Evolutionary conservation across 2,329 filamentous ascomycete species (phyloP), one percentile per base, ranked within the genome.

Genomic region (Pseudogymnoascus sp.): DNA sequence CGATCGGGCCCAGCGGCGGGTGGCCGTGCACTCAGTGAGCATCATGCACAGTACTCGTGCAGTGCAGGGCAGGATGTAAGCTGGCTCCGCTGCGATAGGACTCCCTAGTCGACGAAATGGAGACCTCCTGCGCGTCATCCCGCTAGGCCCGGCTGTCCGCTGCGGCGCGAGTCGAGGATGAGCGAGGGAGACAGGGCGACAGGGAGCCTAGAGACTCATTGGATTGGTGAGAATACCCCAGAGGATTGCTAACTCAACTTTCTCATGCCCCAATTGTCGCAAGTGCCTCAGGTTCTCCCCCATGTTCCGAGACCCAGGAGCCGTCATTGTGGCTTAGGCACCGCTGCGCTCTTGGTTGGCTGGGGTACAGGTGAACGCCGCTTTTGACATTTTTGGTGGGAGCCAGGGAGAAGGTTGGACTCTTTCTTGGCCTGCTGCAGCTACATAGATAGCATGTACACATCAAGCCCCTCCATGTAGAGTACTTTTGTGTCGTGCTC

Each of bases 41-140:
- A 33, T 54, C 47, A 54, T 54, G 47, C 47, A 33, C 16, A 18
- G n/a, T 33, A 20, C 47, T 33, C 16, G 28, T 33, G 47, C 28
- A 54, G 16, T 25, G 39, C 39, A 39, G 38, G 38, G 38, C 38
- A 7, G 9, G 22, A 22, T 22, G 39, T 43, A 43, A 43, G 20
- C 18, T 25, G 25, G 47, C 28, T 54, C 47, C 47, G 33, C 47
- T 50, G 12, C n/a, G 14, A 50, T 14, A 50, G 47, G 47, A 33
- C 47, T 54, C 28, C 9, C 43, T 50, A n/a, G 14, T 50, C n/a
- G 25, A 50, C 5, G 25, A 14, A 33, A 54, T 54, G 47, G 25
- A 54, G 47, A 54, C 47, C 47, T 33, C 28, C 25, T 54, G 47
- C 47, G 47, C 47, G 47, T 54, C 47, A 54, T 54, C 47, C 28